Evolutionary conservation across 73 alveolate species (phyloP).

Genomic region (Paramecium primaurelia): DNA sequence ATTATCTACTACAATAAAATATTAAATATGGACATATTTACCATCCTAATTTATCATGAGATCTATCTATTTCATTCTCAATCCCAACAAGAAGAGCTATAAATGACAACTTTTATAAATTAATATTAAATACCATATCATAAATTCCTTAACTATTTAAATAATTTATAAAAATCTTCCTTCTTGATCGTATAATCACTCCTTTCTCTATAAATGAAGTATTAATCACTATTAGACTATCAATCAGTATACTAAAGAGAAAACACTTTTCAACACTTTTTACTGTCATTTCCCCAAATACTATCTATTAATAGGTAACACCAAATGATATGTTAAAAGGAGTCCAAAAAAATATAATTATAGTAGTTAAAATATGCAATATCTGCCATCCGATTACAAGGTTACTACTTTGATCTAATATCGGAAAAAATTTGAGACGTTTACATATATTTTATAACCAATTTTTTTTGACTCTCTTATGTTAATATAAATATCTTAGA

Average conservation of each 20-base stretch:
- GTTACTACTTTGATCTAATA: background rate
- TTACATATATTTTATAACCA: background rate
- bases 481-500: background rate
- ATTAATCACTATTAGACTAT: constrained; percentile 60
- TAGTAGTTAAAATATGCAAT: background rate
- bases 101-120: constrained; percentile 6
- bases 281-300: background rate
- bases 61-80: constrained; percentile 51
- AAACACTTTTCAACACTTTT: background rate
- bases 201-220: constrained; percentile 80
- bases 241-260: constrained; percentile 40
- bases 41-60: constrained; percentile 63
- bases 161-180: constrained; percentile 64
- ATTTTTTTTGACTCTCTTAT: background rate
- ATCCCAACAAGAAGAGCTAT: background rate
- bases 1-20: constrained; percentile 64
- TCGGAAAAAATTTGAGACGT: background rate
- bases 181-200: constrained; percentile 58
- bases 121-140: constrained; percentile 61
- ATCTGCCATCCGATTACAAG: background rate
- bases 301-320: background rate
- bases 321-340: background rate
- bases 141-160: constrained; percentile 67
- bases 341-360: background rate
- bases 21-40: constrained; percentile 47